These are phyloP conservation scores for Termitomyces sp. DNA, from an alignment of 768 basidiomycete species.

Conservation along the genomic window DNA sequence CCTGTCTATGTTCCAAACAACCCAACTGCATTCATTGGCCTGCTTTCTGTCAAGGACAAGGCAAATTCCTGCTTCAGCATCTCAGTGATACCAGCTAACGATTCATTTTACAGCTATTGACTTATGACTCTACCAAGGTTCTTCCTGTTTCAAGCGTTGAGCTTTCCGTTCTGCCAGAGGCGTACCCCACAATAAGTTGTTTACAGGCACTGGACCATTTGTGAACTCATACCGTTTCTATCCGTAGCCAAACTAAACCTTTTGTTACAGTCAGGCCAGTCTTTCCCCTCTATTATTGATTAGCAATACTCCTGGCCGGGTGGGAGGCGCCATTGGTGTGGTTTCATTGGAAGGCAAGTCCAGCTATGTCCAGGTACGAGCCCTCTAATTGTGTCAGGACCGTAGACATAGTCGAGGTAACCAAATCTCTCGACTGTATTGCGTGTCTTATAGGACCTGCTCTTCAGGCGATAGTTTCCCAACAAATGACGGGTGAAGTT, in stretches of 20 bases:
- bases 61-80: background rate
- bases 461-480: background rate
- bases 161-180: slow-evolving; percentile 86
- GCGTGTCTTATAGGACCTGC: background rate
- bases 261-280: slow-evolving; percentile 71
- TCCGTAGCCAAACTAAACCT: background rate
- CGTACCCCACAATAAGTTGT: slow-evolving; percentile 82
- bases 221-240: slow-evolving; percentile 32
- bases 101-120: slow-evolving; percentile 55
- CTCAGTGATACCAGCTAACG: background rate
- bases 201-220: slow-evolving; percentile 95
- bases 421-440: background rate
- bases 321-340: slow-evolving; percentile 86
- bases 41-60: background rate
- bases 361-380: background rate
- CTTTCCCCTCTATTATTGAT: slow-evolving; percentile 41
- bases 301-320: slow-evolving; percentile 74
- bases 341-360: slow-evolving; percentile 53
- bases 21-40: background rate
- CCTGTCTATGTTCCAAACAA: background rate
- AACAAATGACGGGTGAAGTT: background rate
- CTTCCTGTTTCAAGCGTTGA: slow-evolving; percentile 72
- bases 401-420: background rate
- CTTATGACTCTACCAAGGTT: slow-evolving; percentile 78
- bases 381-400: background rate